phyloP scores from a whole-genome alignment of 108 stramenopile species.

The Nitzschia palea region DNA sequence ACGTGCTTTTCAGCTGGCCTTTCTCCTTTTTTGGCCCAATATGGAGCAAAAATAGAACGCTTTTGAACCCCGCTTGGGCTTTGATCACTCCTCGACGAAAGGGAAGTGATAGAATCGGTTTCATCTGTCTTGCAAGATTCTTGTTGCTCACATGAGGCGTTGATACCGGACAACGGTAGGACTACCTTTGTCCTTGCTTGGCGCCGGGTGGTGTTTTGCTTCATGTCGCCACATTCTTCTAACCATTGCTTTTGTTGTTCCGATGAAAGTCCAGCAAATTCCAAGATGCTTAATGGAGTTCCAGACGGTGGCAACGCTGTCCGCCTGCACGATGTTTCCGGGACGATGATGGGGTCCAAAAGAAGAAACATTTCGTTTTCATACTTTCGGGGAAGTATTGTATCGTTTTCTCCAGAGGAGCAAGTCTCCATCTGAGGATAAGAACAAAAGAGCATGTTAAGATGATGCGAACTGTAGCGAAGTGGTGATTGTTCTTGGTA shows the following conservation, averaged over 20 bases:
- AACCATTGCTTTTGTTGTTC: neutral
- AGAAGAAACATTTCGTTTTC: neutral
- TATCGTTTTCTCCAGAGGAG: neutral
- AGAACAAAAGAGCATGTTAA: too few species aligned
- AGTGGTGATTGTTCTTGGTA: neutral
- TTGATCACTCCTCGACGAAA: neutral
- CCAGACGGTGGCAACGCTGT: neutral
- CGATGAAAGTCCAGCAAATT: neutral
- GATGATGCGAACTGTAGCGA: neutral
- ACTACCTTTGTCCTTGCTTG: neutral
- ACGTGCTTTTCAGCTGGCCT: too few species aligned
- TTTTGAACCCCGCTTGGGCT: neutral
- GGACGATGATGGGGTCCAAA: neutral
- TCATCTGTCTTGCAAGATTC: neutral
- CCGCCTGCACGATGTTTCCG: neutral
- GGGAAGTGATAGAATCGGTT: neutral
- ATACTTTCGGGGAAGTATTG: neutral
- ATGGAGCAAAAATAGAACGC: constrained; percentile 8
- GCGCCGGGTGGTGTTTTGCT: neutral
- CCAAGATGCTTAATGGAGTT: neutral
- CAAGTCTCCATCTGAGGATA: too few species aligned
- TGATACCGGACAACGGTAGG: neutral
- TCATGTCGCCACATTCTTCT: neutral
- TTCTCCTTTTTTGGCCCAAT: constrained; percentile 1
- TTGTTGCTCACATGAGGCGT: neutral